Conservation (phyloP, 2,329 filamentous ascomycete genomes). For the Amylocarpus encephaloides region DNA sequence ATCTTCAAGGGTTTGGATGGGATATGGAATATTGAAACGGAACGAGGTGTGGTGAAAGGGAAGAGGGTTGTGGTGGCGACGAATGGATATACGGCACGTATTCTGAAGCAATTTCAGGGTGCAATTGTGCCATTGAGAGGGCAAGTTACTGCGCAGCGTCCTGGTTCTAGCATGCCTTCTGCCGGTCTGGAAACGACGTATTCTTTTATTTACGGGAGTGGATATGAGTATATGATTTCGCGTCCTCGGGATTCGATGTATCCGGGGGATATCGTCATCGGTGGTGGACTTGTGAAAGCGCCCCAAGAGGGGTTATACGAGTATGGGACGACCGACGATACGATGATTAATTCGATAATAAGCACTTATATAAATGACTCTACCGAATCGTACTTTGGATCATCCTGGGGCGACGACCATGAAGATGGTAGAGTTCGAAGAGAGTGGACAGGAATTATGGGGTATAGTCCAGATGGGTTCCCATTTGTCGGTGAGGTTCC, state of each 20-base stretch:
- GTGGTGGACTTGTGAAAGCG: conserved; percentile 21
- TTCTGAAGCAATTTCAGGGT: conserved; percentile 37
- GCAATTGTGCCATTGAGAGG: conserved; percentile 44
- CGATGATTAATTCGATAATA: conserved; percentile 22
- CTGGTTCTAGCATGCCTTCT: conserved; percentile 26
- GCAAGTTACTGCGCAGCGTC: conserved; percentile 41
- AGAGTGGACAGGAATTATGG: conserved; percentile 53
- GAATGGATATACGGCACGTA: conserved; percentile 45
- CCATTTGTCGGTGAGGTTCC: conserved; percentile 47
- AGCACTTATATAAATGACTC: conserved; percentile 21
- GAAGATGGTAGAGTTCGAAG: conserved; percentile 32
- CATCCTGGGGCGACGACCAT: conserved; percentile 41
- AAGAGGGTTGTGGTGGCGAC: conserved; percentile 44
- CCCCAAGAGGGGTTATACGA: conserved; percentile 31
- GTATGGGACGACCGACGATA: conserved; percentile 38
- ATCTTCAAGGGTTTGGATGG: conserved; percentile 13
- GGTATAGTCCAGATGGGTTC: conserved; percentile 45
- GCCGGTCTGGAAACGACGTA: conserved; percentile 28
- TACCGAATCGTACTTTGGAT: conserved; percentile 30
- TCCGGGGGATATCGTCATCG: conserved; percentile 31
- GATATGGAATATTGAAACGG: conserved; percentile 38
- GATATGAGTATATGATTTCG: conserved; percentile 63
- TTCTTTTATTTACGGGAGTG: conserved; percentile 51
- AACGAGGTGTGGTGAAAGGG: conserved; percentile 37
- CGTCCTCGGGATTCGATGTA: conserved; percentile 40